Evolutionary conservation across 2,329 filamentous ascomycete genomes (phyloP).

Genomic region (Fusarium sp.): DNA sequence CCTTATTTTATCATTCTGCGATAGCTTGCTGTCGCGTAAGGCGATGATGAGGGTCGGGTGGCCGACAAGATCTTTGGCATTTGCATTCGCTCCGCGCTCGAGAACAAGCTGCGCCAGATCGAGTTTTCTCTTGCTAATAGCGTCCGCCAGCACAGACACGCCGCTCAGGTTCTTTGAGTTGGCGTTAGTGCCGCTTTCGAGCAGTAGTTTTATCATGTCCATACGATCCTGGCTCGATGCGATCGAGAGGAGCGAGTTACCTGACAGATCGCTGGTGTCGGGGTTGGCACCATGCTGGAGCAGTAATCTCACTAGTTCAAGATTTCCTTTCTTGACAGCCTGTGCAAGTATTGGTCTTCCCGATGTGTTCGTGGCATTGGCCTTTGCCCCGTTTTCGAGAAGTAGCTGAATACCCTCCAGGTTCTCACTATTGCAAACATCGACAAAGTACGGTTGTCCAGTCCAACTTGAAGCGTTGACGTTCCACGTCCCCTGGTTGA

Average conservation of each 20-base stretch:
- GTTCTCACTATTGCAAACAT: slow-evolving; percentile 47
- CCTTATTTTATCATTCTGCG: slow-evolving; percentile 45
- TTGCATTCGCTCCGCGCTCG: slow-evolving; percentile 52
- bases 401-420: slow-evolving; percentile 49
- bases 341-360: slow-evolving; percentile 50
- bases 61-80: slow-evolving; percentile 51
- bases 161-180: slow-evolving; percentile 51
- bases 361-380: slow-evolving; percentile 44
- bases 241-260: slow-evolving; percentile 50
- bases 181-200: slow-evolving; percentile 53
- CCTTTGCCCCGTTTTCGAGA: slow-evolving; percentile 50
- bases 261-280: slow-evolving; percentile 49
- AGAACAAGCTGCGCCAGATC: slow-evolving; percentile 53
- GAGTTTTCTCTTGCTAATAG: slow-evolving; percentile 51
- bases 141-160: slow-evolving; percentile 52
- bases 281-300: slow-evolving; percentile 55
- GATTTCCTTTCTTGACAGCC: slow-evolving; percentile 47
- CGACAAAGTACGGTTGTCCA: slow-evolving; percentile 51
- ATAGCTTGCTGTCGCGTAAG: slow-evolving; percentile 47
- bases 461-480: slow-evolving; percentile 50
- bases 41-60: slow-evolving; percentile 52
- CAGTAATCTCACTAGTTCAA: slow-evolving; percentile 49
- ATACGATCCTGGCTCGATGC: slow-evolving; percentile 47
- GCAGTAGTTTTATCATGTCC: slow-evolving; percentile 53
- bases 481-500: slow-evolving; percentile 49